phyloP scores from a whole-genome alignment of 2,329 filamentous ascomycete genomes.

The Penicillium sp. region DNA sequence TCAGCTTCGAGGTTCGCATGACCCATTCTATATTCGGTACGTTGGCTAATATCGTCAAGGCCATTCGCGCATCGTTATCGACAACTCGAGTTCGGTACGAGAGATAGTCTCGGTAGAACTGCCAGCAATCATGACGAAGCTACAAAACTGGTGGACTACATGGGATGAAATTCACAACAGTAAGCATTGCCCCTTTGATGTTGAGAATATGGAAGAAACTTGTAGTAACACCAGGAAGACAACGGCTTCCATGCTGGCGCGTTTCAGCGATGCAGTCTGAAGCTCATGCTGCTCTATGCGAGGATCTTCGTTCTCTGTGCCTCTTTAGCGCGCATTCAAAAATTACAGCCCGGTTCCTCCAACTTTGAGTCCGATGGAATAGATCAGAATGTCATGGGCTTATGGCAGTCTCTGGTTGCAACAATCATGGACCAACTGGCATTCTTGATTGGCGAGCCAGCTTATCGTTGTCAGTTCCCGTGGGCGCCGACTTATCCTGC shows the following conservation, averaged over 20 bases:
- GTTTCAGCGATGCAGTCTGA: conserved; percentile 39
- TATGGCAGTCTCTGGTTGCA: conserved; percentile 37
- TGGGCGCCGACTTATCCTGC: conserved; percentile 41
- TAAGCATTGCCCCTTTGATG: conserved; percentile 14
- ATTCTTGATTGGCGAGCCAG: conserved; percentile 35
- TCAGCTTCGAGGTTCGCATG: conserved; percentile 35
- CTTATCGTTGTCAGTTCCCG: conserved; percentile 37
- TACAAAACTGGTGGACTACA: conserved; percentile 38
- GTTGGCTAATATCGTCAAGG: conserved; percentile 19
- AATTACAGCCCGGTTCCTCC: conserved; percentile 28
- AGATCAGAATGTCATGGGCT: conserved; percentile 26
- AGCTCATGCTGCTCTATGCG: conserved; percentile 38
- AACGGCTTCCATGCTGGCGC: conserved; percentile 41
- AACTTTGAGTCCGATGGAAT: conserved; percentile 25
- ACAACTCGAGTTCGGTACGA: conserved; percentile 27
- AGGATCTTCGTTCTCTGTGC: conserved; percentile 37
- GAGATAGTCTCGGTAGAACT: conserved; percentile 32
- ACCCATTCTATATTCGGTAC: not conserved
- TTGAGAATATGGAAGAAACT: not conserved
- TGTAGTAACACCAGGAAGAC: conserved; percentile 22
- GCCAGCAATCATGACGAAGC: conserved; percentile 34
- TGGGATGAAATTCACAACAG: conserved; percentile 40
- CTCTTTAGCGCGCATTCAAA: conserved; percentile 38
- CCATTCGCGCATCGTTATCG: conserved; percentile 33
- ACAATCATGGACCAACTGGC: conserved; percentile 38